Base-by-base conservation (phyloP, 75 land plant species). In the Pinus taeda region DNA sequence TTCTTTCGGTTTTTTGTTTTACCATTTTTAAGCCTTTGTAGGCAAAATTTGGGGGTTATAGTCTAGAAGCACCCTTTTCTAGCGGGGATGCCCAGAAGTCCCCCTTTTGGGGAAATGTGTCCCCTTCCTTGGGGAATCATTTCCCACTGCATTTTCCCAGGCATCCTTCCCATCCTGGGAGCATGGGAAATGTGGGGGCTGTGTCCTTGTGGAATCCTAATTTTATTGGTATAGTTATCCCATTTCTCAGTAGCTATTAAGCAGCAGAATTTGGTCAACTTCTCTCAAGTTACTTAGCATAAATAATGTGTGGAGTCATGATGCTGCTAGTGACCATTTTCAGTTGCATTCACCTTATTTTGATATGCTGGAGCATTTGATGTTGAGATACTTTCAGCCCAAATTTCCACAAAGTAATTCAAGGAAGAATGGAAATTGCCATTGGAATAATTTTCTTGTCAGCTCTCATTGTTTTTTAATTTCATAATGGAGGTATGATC, bases 301-400 rank as follows among this genome's bases (percentile, higher is more conserved):
- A 26, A 29, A 62, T 24, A 62, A 12, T 62, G 65, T 24, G 15
- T 2, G 29, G 29, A 62, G 65, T 30, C 9, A 14, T 24, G 65
- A 29, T 26, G 30, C 15, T 63, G 65, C 65, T 29, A 63, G 29
- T 63, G 65, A 4, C 33, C 30, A 63, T 63, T 26, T 62, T 61
- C 3, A 29, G 64, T 15, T 22, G 12, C 22, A 61, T 6, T 22
- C 26, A 61, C 18, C 13, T 11, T 9, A 24, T 61, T 61, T 26
- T 61, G 64, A 61, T 22, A 61, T 61, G 29, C 64, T 61, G 29
- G 64, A 61, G 64, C 64, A 61, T 61, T 61, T 61, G 55, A 61
- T 61, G 30, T 61, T 0, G 2, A 6, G 8, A 11, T 12, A 24
- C 11, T 61, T 61, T 61, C 64, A 9, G 24, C 64, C 29, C 3